Conservation (phyloP, 1,284 basidiomycete species). For the Cryptococcus sp. region DNA sequence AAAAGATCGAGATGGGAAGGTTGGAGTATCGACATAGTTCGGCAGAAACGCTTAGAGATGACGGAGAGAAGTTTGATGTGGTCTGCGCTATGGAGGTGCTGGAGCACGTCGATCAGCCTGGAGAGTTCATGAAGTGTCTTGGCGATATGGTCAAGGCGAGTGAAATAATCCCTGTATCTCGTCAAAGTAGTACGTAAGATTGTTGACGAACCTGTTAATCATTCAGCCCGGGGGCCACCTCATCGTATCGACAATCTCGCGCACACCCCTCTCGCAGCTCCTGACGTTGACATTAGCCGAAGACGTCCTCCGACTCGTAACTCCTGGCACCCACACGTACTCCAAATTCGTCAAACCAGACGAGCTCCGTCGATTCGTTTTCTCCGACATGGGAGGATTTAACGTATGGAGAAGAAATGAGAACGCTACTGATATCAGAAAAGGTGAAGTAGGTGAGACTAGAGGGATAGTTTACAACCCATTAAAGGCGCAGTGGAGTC, state of each 20-base stretch:
- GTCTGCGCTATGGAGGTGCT: slow-evolving; percentile 98
- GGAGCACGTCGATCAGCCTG: slow-evolving; percentile 94
- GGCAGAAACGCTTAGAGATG: slow-evolving; percentile 69
- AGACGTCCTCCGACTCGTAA: slow-evolving; percentile 75
- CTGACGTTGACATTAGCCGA: slow-evolving; percentile 92
- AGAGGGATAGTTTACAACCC: slow-evolving; percentile 82
- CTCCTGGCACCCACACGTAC: slow-evolving; percentile 88
- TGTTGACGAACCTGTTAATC: background rate
- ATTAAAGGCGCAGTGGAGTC: slow-evolving; percentile 68
- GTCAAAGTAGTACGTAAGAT: background rate
- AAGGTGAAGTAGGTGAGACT: slow-evolving; percentile 72
- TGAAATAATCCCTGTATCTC: background rate
- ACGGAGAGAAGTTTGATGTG: slow-evolving; percentile 70
- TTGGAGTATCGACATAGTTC: slow-evolving; percentile 73
- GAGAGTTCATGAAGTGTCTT: slow-evolving; percentile 76
- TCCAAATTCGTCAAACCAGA: slow-evolving; percentile 85
- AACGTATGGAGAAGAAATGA: slow-evolving; percentile 46
- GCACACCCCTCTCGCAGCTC: slow-evolving; percentile 85
- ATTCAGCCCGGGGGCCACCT: slow-evolving; percentile 88
- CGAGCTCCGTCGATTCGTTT: slow-evolving; percentile 86
- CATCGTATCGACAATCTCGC: slow-evolving; percentile 93
- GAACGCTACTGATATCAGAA: slow-evolving; percentile 55
- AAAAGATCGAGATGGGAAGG: slow-evolving; percentile 9
- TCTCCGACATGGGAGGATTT: slow-evolving; percentile 57
- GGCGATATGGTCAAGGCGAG: slow-evolving; percentile 80